These are phyloP conservation scores for Carallia brachiata DNA, from an alignment of 345 rosid species.

Conservation along the genomic window DNA sequence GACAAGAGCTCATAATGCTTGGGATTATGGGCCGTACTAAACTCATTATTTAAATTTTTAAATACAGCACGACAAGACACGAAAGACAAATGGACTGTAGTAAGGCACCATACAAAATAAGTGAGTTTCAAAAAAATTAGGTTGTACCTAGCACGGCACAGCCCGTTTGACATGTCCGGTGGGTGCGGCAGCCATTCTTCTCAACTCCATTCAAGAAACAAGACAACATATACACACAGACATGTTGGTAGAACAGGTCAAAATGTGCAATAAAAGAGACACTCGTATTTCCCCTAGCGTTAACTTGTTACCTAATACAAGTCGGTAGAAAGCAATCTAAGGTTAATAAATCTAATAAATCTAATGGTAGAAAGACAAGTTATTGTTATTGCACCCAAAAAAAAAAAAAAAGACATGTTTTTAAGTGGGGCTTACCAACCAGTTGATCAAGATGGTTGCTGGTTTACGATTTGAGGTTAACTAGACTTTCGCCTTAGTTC, in stretches of 20 bases:
- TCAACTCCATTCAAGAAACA: neutral
- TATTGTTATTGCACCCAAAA: no score
- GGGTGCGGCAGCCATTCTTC: neutral
- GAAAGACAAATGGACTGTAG: no score
- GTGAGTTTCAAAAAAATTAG: no score
- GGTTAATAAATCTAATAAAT: neutral
- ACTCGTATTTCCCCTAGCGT: neutral
- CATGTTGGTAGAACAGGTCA: no score
- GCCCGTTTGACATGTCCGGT: no score
- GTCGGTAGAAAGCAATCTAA: neutral
- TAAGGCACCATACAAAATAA: no score
- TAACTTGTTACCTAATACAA: neutral
- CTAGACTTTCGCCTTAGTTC: neutral
- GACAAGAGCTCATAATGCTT: no score
- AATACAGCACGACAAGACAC: no score
- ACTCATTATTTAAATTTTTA: no score
- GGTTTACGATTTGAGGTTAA: neutral
- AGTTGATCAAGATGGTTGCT: neutral
- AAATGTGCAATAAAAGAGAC: neutral
- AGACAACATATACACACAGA: neutral
- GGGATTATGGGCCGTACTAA: no score
- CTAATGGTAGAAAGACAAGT: neutral
- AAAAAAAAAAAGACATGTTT: no score
- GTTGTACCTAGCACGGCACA: no score
- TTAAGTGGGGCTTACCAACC: neutral